These are phyloP conservation scores for Pythium dissimile DNA, from an alignment of 352 stramenopile genomes.

Conservation along the genomic window DNA sequence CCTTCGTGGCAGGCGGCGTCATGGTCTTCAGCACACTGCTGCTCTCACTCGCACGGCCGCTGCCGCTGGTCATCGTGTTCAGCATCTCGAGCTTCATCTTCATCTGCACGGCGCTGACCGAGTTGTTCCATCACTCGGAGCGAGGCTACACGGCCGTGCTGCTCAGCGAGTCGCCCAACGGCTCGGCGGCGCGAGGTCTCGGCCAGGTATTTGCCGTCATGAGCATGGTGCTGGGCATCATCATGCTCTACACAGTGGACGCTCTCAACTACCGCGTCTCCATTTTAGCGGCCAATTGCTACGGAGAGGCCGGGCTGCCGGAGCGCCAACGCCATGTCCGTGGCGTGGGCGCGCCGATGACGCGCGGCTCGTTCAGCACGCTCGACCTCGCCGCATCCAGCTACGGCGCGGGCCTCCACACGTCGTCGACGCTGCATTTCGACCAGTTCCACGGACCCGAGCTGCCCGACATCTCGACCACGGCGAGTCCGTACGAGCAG, in stretches of 20 bases:
- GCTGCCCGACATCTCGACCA: constrained; percentile 16
- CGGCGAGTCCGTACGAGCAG: constrained; percentile 13
- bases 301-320: neutral
- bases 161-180: neutral
- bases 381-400: constrained; percentile 8
- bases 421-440: neutral
- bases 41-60: constrained; percentile 17
- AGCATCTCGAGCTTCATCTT: constrained; percentile 24
- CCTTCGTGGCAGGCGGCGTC: constrained; percentile 17
- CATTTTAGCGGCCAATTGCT: constrained; percentile 13
- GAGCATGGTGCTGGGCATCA: constrained; percentile 12
- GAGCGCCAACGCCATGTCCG: constrained; percentile 1
- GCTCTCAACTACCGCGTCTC: constrained; percentile 22
- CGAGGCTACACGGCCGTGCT: constrained; percentile 1
- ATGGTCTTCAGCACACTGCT: constrained; percentile 28
- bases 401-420: constrained; percentile 8
- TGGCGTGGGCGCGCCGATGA: neutral
- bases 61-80: constrained; percentile 25
- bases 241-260: constrained; percentile 19
- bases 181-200: neutral
- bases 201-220: constrained; percentile 16
- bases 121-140: constrained; percentile 9
- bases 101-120: constrained; percentile 11
- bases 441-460: constrained; percentile 2
- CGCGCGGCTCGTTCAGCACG: constrained; percentile 12